Base-by-base conservation (phyloP, 495 filamentous ascomycete genomes). In the Podospora fimiseda region DNA sequence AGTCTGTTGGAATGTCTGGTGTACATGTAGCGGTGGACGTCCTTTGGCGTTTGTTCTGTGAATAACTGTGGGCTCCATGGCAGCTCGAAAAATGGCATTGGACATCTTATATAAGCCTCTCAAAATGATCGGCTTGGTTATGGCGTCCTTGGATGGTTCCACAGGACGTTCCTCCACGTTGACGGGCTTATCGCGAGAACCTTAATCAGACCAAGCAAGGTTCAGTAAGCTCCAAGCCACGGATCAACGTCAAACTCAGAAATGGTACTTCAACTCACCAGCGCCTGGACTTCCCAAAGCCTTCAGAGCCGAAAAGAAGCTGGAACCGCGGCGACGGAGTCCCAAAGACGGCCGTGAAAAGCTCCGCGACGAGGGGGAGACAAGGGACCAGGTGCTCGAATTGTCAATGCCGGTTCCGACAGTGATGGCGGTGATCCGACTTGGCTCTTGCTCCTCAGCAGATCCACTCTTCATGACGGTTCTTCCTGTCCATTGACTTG, bases 51-150 rank as follows among this genome's bases (percentile, higher is more conserved):
- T 56, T 21, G 64, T 48, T 33, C 75, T 68, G 59, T 71, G 73
- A 14, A 80, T 70, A 6, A 77, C 67, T 0, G 73, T 79, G 1
- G 72, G 70, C 16, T 76, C 70, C 37, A 70, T 58, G 16, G 67
- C 67, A 27, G 50, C 53, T 27, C 71, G 72, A 14, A 75, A 60
- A 30, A 76, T 57, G 14, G 70, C 65, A 52, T 66, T 60, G 16
- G 75, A 73, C 55, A 78, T 70, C 51, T 67, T 75, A 33, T 54
- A 59, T 33, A 72, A 43, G 33, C 57, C 52, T 9, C 43, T 45
- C n/a, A 52, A 20, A 19, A 70, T 21, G 60, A 57, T 43, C 42
- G 66, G 59, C 55, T 60, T 54, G 51, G 60, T 9, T 51, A 51
- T 11, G 53, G 56, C 22, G 40, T 24, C 30, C 43, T 5, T 22